These are phyloP conservation scores for Neofusicoccum sp. DNA, from an alignment of 2,329 filamentous ascomycete genomes.

Conservation along the genomic window DNA sequence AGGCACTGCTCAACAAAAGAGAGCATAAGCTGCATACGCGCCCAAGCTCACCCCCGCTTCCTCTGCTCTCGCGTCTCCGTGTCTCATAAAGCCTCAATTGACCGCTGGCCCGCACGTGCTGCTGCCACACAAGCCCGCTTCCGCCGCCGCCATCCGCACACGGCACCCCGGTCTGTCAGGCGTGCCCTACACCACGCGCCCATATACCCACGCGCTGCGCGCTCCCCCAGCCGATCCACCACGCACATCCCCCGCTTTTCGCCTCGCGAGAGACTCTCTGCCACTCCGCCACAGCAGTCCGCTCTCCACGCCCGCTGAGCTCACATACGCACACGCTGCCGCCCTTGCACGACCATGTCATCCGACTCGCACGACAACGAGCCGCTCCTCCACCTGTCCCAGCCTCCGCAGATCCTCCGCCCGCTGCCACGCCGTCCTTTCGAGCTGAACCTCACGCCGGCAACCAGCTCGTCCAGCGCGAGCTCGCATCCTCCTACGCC, in stretches of 20 bases:
- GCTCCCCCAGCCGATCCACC: constrained; percentile 6
- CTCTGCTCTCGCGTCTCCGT: neutral
- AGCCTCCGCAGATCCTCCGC: constrained; percentile 38
- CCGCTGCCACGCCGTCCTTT: constrained; percentile 44
- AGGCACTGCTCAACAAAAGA: constrained; percentile 18
- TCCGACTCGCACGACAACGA: neutral
- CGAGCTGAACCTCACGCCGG: constrained; percentile 21
- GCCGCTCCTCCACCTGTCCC: constrained; percentile 1
- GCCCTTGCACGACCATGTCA: neutral
- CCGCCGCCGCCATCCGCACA: constrained; percentile 8
- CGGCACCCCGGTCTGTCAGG: neutral
- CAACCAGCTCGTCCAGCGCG: constrained; percentile 22
- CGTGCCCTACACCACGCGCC: neutral
- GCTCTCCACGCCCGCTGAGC: too few species aligned
- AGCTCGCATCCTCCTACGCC: constrained; percentile 31
- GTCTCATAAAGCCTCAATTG: constrained; percentile 16
- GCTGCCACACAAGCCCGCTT: neutral
- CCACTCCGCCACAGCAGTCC: too few species aligned
- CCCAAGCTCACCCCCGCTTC: constrained; percentile 14
- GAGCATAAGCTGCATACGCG: constrained; percentile 18
- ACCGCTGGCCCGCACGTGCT: constrained; percentile 14
- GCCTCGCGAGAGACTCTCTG: neutral
- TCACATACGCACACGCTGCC: neutral
- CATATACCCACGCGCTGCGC: neutral
- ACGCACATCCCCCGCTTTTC: constrained; percentile 14